Percentiles rank a stretch among this genome's conserved stretches.
Conservation (phyloP, 2,329 filamentous ascomycete species). For the Aureobasidium sp. region DNA sequence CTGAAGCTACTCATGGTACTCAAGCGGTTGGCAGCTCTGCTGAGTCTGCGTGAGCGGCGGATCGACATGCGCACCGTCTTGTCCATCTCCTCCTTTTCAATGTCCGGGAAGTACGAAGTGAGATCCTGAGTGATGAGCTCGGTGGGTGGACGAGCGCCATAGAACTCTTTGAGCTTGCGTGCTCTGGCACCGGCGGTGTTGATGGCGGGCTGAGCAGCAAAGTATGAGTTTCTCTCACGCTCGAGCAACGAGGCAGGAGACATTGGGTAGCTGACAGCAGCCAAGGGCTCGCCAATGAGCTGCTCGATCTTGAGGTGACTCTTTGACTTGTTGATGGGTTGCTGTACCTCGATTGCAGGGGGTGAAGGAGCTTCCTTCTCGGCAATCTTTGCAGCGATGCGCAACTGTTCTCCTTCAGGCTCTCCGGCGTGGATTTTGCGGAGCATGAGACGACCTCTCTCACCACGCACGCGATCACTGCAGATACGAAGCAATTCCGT, state of each 20-base stretch:
- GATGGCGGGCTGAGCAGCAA: constrained; percentile 25
- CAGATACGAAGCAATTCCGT: constrained; percentile 85
- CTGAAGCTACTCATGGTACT: constrained; percentile 92
- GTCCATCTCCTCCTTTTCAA: constrained; percentile 89
- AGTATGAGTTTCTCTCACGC: constrained; percentile 50
- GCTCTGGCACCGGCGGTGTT: constrained; percentile 28
- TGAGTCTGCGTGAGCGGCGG: constrained; percentile 79
- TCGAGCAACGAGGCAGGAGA: constrained; percentile 65
- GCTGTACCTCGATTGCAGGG: constrained; percentile 52
- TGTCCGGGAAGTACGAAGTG: constrained; percentile 94
- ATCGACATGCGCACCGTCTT: constrained; percentile 89
- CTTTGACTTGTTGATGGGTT: constrained; percentile 59
- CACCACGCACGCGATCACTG: constrained; percentile 72
- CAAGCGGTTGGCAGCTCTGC: constrained; percentile 83
- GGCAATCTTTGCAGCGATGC: constrained; percentile 80
- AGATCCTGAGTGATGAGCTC: constrained; percentile 95
- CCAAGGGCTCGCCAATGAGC: constrained; percentile 78
- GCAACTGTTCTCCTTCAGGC: constrained; percentile 76
- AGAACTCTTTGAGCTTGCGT: constrained; percentile 65
- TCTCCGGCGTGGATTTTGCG: constrained; percentile 87
- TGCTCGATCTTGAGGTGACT: constrained; percentile 85
- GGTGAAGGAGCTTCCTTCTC: constrained; percentile 57
- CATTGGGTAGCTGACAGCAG: constrained; percentile 75
- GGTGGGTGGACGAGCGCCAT: constrained; percentile 84
- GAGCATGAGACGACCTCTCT: constrained; percentile 83